These are phyloP conservation scores for Priceomyces castillae DNA, from an alignment of 805 yeast species.

Conservation along the genomic window DNA sequence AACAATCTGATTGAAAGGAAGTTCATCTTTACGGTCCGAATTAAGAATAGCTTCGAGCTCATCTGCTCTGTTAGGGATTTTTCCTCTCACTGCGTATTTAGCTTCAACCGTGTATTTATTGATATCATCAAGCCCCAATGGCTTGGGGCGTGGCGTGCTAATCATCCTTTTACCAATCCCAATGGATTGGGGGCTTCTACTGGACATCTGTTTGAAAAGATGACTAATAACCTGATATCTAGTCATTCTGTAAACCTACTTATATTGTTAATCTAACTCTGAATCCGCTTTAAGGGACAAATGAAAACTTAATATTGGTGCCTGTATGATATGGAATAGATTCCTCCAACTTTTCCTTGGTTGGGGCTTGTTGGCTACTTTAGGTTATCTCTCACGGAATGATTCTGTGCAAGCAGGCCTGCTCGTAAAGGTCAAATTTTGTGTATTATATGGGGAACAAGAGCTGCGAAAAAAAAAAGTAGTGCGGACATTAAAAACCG, in stretches of 20 bases:
- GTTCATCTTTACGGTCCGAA: constrained; percentile 45
- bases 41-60: constrained; percentile 60
- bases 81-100: constrained; percentile 94
- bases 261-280: too few relatives aligned
- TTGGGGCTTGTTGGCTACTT: too few relatives aligned
- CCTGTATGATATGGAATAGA: too few relatives aligned
- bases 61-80: constrained; percentile 91
- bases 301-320: too few relatives aligned
- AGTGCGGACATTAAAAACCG: neutral
- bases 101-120: constrained; percentile 79
- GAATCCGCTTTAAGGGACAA: too few relatives aligned
- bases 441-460: neutral
- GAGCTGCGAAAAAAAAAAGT: neutral
- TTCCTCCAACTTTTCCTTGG: too few relatives aligned
- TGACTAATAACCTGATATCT: neutral
- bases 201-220: neutral
- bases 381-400: too few relatives aligned
- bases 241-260: neutral
- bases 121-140: constrained; percentile 42
- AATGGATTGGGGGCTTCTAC: neutral
- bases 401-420: too few relatives aligned
- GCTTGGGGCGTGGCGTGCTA: neutral
- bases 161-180: neutral
- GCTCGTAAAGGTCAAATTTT: too few relatives aligned
- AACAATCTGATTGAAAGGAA: constrained; percentile 77